Evolutionary conservation across 768 basidiomycete species (phyloP).

Genomic region (Podaxis sp.): DNA sequence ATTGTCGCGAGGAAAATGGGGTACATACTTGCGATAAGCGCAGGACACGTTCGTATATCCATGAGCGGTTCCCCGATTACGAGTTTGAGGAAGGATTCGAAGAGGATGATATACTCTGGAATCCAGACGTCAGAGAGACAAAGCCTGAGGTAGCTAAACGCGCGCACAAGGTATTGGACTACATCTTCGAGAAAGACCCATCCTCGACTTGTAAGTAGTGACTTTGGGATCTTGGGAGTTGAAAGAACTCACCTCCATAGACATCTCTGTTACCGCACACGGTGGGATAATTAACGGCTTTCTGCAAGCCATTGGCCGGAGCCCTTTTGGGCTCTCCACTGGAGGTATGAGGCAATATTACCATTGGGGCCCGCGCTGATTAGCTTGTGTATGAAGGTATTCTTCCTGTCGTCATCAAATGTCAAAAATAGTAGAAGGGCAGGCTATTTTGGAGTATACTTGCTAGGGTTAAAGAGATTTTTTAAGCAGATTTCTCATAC

Average conservation of each 20-base stretch:
- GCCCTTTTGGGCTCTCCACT: conserved; percentile 15
- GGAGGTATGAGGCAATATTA: conserved; percentile 14
- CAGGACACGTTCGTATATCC: conserved; percentile 42
- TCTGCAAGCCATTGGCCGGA: conserved; percentile 16
- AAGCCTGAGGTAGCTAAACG: conserved; percentile 43
- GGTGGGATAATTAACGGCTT: conserved; percentile 21
- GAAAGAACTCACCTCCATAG: neutral
- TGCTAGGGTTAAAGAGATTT: too few relatives aligned
- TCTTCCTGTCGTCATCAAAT: conserved; percentile 13
- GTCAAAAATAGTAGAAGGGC: neutral
- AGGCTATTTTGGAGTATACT: too few relatives aligned
- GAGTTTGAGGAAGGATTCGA: conserved; percentile 55
- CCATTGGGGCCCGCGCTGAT: neutral
- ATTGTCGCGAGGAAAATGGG: conserved; percentile 65
- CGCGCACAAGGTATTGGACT: conserved; percentile 51
- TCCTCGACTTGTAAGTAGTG: conserved; percentile 45
- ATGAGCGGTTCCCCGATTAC: conserved; percentile 48
- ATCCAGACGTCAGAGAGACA: conserved; percentile 53
- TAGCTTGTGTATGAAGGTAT: neutral
- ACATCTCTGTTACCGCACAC: conserved; percentile 20
- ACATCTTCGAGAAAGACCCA: conserved; percentile 47
- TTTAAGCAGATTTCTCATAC: neutral
- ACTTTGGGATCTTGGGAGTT: neutral
- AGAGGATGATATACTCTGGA: conserved; percentile 67
- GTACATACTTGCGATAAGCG: conserved; percentile 72